phyloP scores from a whole-genome alignment of 805 yeast species.

The Candida tallmaniae region DNA sequence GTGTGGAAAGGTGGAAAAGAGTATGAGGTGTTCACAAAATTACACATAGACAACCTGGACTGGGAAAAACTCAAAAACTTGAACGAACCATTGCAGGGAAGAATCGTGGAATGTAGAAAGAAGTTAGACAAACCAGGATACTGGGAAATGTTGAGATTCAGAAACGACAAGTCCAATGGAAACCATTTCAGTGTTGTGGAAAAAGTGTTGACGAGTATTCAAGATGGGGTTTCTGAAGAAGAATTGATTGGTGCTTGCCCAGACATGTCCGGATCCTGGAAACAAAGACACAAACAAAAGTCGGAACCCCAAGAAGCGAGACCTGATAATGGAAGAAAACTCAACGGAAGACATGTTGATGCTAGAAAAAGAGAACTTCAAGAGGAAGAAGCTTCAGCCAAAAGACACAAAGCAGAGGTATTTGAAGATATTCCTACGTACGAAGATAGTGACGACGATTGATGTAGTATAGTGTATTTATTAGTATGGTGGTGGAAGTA shows the following conservation, averaged over 20 bases:
- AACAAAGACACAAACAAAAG: constrained; percentile 51
- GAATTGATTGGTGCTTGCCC: constrained; percentile 61
- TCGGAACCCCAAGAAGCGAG: constrained; percentile 1
- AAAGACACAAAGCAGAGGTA: constrained; percentile 7
- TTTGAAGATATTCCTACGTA: constrained; percentile 36
- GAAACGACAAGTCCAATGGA: constrained; percentile 90
- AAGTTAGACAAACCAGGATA: constrained; percentile 50
- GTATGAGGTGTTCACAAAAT: constrained; percentile 63
- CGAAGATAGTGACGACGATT: constrained; percentile 36
- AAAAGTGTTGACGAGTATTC: constrained; percentile 77
- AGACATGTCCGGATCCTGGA: constrained; percentile 59
- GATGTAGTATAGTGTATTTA: background rate
- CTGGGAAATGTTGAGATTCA: constrained; percentile 83
- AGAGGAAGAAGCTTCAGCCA: background rate
- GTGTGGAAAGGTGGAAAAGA: constrained; percentile 73
- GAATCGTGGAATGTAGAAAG: constrained; percentile 81
- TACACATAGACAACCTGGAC: constrained; percentile 62
- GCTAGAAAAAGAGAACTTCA: background rate
- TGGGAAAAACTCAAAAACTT: constrained; percentile 72
- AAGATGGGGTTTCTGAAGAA: constrained; percentile 78
- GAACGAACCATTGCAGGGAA: constrained; percentile 80
- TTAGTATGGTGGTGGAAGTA: background rate
- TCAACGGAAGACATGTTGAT: background rate
- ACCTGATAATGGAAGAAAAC: too few species aligned
- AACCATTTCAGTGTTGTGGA: constrained; percentile 79